These are phyloP conservation scores for Solanum verrucosum DNA, from an alignment of 257 asterid genomes.

Conservation along the genomic window DNA sequence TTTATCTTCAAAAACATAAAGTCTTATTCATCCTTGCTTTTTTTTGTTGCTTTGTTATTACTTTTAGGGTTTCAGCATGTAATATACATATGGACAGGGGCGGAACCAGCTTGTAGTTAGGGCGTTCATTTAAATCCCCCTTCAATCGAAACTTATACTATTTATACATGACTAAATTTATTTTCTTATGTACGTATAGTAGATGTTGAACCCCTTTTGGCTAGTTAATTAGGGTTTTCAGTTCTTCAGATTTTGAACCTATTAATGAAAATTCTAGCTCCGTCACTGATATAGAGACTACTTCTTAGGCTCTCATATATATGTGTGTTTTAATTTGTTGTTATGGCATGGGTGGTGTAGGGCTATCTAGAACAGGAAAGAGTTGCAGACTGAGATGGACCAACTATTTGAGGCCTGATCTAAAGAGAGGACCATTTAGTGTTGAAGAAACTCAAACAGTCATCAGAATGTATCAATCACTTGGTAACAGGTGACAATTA, in stretches of 20 bases:
- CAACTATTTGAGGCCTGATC: not conserved
- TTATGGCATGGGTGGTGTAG: not conserved
- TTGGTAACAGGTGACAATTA: not conserved
- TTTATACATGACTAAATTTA: too few relatives aligned
- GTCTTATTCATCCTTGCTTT: not conserved
- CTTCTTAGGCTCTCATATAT: too few relatives aligned
- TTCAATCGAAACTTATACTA: not conserved
- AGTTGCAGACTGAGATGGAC: conserved; percentile 2
- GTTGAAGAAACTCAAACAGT: not conserved
- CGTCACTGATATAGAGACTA: not conserved
- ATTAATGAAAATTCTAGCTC: not conserved
- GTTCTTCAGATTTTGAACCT: not conserved
- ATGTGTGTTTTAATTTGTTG: not conserved
- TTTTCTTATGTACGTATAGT: too few relatives aligned
- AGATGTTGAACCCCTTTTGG: not conserved
- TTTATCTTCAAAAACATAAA: not conserved
- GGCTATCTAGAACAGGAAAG: not conserved
- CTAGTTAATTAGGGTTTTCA: not conserved
- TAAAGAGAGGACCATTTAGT: conserved; percentile 1
- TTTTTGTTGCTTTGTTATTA: not conserved
- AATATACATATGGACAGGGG: not conserved
- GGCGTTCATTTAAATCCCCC: not conserved
- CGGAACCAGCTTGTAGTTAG: not conserved
- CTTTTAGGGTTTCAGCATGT: not conserved
- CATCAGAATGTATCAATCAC: not conserved